Conservation (phyloP, 2,329 filamentous ascomycete genomes). For the Metarhizium brunneum region DNA sequence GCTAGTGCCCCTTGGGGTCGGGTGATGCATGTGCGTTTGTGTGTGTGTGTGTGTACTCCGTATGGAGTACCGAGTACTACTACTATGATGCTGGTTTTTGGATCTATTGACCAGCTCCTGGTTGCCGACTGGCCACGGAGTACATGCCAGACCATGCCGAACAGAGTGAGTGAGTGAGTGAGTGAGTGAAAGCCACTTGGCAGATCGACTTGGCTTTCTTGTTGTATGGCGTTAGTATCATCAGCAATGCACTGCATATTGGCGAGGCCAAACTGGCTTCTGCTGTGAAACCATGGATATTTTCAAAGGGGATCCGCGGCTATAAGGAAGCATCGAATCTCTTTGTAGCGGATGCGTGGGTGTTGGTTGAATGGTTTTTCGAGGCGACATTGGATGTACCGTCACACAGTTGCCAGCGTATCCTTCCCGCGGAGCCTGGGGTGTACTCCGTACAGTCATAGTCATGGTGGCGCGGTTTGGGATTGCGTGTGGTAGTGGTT, state of each 20-base stretch:
- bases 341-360: too few species aligned
- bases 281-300: too few species aligned
- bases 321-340: too few species aligned
- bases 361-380: background rate
- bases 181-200: background rate
- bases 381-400: background rate
- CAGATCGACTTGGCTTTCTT: background rate
- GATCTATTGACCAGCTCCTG: background rate
- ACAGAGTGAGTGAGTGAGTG: background rate
- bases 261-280: too few species aligned
- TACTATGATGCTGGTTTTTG: background rate
- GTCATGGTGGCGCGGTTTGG: background rate
- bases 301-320: too few species aligned
- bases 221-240: background rate
- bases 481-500: background rate
- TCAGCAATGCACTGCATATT: too few species aligned
- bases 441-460: too few species aligned
- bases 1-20: background rate
- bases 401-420: background rate
- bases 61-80: too few species aligned
- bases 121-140: background rate
- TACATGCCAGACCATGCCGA: background rate
- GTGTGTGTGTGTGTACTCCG: too few species aligned
- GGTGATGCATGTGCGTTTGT: constrained; percentile 1
- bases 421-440: background rate